Base-by-base conservation (phyloP, 2,329 filamentous ascomycete genomes). In the Trichoderma koningiopsis region DNA sequence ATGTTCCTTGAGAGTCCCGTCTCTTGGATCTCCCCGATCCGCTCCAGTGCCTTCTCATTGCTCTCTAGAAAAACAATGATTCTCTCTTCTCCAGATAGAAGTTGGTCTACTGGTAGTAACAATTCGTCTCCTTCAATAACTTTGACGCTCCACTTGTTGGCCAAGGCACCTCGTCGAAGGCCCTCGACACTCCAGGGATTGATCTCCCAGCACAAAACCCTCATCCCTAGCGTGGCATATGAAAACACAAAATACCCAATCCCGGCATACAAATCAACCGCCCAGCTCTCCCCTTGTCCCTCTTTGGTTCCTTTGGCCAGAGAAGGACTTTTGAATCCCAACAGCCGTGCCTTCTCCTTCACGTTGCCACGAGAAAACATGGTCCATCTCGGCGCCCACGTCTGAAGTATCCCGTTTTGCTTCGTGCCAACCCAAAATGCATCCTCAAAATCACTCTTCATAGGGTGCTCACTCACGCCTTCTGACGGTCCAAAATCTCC, bases 331-430 rank as follows among this genome's bases (percentile, higher is more conserved):
- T 69, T 81, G 73, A 89, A 89, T 0, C 75, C 77, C 5, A 97
- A 79, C 1, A 97, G 80, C 14, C 95, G 84, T 0, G 91, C 89
- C 78, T 97, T 98, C 80, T 98, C 95, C 62, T 89, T 91, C 70
- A 97, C 84, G 79, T 97, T 98, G 4, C 95, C 94, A 1, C 94
- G 87, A 71, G 91, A 94, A 78, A 98, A 98, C 94, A 97, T 97
- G 31, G 94, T 97, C 84, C 93, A 94, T 0, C 90, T 81, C 16
- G 95, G 95, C 0, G 94, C 92, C 94, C 94, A 98, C 2, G 87
- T 90, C 81, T 98, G 95, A 43, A 83, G 80, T 69, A 98, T 91
- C 2, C 91, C 91, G 75, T 93, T 92, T 77, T 97, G 94, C 64
- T 85, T 88, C 5, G 91, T 90, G 14, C 85, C 87, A 0, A 92